Evolutionary conservation across 345 rosid genomes (phyloP), one percentile per base, ranked within the genome.

Genomic region (Acer yangbiense): DNA sequence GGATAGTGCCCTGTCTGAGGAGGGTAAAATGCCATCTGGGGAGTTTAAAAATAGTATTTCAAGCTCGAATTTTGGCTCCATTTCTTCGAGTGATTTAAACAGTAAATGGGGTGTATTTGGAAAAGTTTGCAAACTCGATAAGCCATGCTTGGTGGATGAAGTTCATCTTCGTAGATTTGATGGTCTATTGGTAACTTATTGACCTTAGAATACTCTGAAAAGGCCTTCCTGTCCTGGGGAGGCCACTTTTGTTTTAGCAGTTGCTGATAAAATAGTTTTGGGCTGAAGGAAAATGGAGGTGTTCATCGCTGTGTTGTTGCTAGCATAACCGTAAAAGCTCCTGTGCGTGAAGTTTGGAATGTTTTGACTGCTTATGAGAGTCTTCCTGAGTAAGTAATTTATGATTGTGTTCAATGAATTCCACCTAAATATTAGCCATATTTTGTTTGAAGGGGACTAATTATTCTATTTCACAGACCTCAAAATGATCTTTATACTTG

Each of bases 121-220:
- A 77, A 90, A 93, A 87, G 92, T 80, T 76, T 92, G 98, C 87
- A 82, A 85, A 72, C 91, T 93, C 64, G 91, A 92, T 77, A 88
- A 79, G 86, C 97, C 92, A 71, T 91, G 93, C 81, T 71, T 86
- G 68, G 98, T 91, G 76, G 99, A 95, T 77, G 99, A 95, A 85
- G 98, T 95, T 80, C 98, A 95, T 88, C 94, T 95, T 75, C 97
- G 98, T 78, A 89, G 98, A 89, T 91, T 87, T 82, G 99, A 95
- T 86, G 99, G 97, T 76, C 84, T 92, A 73, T 81, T 95, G 94
- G 99, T 93, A 90, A 86, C 72, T 80, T 72, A 71, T 55, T 78
- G 80, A 72, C 79, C 80, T 73, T 69, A 69, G 61, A 78, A 78
- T 73, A 46, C 74, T 39, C 62, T 81, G 66, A 65, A 54, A 25